Base-by-base conservation (phyloP, 2,329 filamentous ascomycete species). In the Sporothrix pseudoabietina region DNA sequence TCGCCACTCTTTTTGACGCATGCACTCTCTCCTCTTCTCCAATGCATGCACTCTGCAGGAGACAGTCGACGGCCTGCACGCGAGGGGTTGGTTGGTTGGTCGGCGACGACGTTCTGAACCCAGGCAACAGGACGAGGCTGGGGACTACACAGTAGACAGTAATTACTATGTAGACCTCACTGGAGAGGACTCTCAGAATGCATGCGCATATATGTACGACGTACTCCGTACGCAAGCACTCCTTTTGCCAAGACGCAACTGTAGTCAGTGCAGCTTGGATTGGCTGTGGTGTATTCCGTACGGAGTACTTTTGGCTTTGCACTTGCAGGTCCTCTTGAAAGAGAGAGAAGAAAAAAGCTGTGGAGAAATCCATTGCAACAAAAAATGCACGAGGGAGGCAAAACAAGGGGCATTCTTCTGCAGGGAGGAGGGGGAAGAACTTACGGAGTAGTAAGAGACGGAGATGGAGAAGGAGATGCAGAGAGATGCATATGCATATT, bases 31-130 rank as follows among this genome's bases (percentile, higher is more conserved):
- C 41, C 41, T 44, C n/a, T 22, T 49, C 47, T 19, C 47, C 6
- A 32, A 65, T 44, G 59, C 59, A 65, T 65, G 59, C 59, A 65
- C 59, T 44, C 35, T 65, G 59, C 59, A 65, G 59, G 59, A 65
- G 59, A 44, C 52, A 16, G 44, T 49, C 26, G 55, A 59, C 35
- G 22, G 59, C 12, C 8, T 22, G 35, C 59, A 65, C 35, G 35
- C 35, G 59, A 65, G n/a, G 30, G 22, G 35, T 35, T 16, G 55
- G 30, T 63, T 39, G n/a, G 57, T 12, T n/a, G 14, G 16, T 19
- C 19, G 35, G 59, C 35, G 35, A 22, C 52, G 52, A 55, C 52
- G 52, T 55, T 55, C 22, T 55, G 52, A 35, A 22, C 5, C n/a
- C 59, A 44, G n/a, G 9, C 59, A 22, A 26, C 59, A 12, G 16